Percentiles rank a stretch among this genome's conserved stretches.
Conservation (phyloP, 352 stramenopile species). For the Globisporangium okanoganense region DNA sequence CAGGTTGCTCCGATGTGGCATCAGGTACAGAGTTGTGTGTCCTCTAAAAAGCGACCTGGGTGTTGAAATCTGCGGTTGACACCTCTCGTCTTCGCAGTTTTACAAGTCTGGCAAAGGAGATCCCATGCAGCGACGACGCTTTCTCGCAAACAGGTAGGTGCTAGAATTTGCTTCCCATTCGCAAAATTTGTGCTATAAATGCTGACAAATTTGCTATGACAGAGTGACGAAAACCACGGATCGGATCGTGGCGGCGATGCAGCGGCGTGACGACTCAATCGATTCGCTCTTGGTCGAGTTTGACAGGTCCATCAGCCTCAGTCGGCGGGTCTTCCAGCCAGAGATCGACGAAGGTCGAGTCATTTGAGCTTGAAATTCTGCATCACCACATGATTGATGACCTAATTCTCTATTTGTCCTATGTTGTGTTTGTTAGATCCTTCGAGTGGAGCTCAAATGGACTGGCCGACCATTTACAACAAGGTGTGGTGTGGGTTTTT, state of each 20-base stretch:
- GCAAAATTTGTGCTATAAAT: neutral
- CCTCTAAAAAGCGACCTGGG: neutral
- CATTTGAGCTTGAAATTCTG: neutral
- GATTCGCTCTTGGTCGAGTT: conserved; percentile 78
- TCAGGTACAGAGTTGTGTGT: conserved; percentile 15
- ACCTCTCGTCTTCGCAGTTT: conserved; percentile 31
- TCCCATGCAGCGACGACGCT: conserved; percentile 36
- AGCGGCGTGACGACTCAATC: conserved; percentile 70
- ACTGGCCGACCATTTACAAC: conserved; percentile 40
- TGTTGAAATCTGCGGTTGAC: neutral
- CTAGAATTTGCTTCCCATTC: too few species aligned
- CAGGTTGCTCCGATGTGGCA: conserved; percentile 24
- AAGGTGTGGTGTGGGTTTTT: too few species aligned
- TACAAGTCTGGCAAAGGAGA: conserved; percentile 65
- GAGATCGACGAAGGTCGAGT: conserved; percentile 30
- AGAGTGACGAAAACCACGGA: conserved; percentile 60
- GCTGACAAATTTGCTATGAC: neutral
- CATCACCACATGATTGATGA: too few species aligned
- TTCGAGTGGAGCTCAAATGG: conserved; percentile 11
- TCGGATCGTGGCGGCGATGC: conserved; percentile 55
- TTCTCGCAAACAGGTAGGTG: conserved; percentile 63
- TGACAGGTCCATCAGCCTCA: conserved; percentile 60
- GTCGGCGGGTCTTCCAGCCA: conserved; percentile 61
- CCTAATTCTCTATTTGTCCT: neutral
- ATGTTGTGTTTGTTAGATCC: neutral